Evolutionary conservation across 331 rosid species (phyloP), one percentile per base, ranked within the genome.

Genomic region (Prunus yedoensis): DNA sequence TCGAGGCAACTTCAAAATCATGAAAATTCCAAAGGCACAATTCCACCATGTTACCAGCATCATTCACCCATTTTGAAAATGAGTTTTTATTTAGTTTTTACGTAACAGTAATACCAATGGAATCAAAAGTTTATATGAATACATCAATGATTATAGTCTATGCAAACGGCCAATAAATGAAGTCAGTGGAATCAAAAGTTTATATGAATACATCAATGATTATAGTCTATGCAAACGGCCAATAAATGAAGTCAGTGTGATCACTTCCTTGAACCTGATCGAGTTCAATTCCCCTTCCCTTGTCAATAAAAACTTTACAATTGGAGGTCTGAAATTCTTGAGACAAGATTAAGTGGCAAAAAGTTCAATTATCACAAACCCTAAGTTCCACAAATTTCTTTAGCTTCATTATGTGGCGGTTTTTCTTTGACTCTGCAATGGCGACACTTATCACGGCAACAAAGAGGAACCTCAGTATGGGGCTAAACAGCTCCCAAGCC

Each of bases 401-500:
- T 20, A 93, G 91, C 30, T 78, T 77, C 43, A 68, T 62, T 47
- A 93, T 86, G 76, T 72, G 82, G 7, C 75, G 75, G 50, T 86
- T 82, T 38, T 89, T 89, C 68, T 74, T 1, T 21, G 94, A 80
- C 70, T 86, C 88, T 0, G 89, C 88, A 17, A 65, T 82, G 20
- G 97, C 84, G 5, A 74, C 92, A 0, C 89, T 91, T 3, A 91
- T 85, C 49, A 89, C 88, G 2, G 96, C 94, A 2, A 91, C 91
- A 2, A 88, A 27, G 47, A 93, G 98, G 73, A 93, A 84, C 74
- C 98, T 81, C 25, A 84, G 85, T 27, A 87, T 8, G 17, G 96
- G 95, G 57, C 78, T 82, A 53, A 91, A 91, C 16, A 93, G 78
- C 79, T 93, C 84, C 98, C 98, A 93, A 56, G 97, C 89, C 13